A percentile compares a stretch with the other conserved stretches of the same genome.
These are phyloP conservation scores for sunflower (Helianthus annuus) DNA, from an alignment of 129 eudicot genomes.

Conservation along the genomic window HanXRQr2.0-SUNRISE NC_035442.2:178700597-178701096, in stretches of 20 bases:
- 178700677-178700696: not conserved
- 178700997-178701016: not conserved
- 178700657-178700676: not conserved
- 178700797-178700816: constrained; percentile 50
- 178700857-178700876: constrained; percentile 51
- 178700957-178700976: too few species aligned
- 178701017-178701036: not conserved
- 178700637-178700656: too few species aligned
- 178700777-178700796: constrained; percentile 53
- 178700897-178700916: constrained; percentile 17
- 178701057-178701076: too few species aligned
- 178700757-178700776: constrained; percentile 46
- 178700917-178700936: not conserved
- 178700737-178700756: too few species aligned
- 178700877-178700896: constrained; percentile 27
- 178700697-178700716: not conserved
- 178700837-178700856: constrained; percentile 60
- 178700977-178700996: constrained; percentile 6
- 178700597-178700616: too few species aligned
- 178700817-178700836: constrained; percentile 60
- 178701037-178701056: too few species aligned
- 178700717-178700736: not conserved
- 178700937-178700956: not conserved
- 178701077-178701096: not conserved
- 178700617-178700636: too few species aligned